These are phyloP conservation scores for Fusarium sarcochroum DNA, from an alignment of 2,329 filamentous ascomycete species.

Conservation along the genomic window DNA sequence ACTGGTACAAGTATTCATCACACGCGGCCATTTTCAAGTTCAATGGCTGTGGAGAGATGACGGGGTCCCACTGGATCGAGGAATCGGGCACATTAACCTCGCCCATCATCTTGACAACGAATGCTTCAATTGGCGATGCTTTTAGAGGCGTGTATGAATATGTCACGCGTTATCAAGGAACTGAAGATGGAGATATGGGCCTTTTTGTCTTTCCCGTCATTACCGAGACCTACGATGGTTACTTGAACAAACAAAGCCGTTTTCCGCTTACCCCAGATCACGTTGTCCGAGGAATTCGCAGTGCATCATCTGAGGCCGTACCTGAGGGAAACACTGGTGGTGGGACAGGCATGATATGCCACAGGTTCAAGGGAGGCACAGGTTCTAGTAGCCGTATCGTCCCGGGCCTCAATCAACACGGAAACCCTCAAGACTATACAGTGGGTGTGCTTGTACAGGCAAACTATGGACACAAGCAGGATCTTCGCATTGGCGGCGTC, in stretches of 20 bases:
- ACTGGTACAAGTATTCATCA: conserved; percentile 62
- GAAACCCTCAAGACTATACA: conserved; percentile 62
- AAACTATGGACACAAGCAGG: conserved; percentile 72
- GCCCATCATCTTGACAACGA: conserved; percentile 73
- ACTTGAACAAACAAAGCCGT: conserved; percentile 68
- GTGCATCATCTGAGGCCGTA: conserved; percentile 65
- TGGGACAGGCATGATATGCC: conserved; percentile 77
- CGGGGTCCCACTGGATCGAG: conserved; percentile 72
- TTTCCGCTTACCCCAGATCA: conserved; percentile 69
- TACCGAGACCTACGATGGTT: conserved; percentile 75
- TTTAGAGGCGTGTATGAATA: conserved; percentile 73
- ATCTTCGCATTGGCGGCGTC: conserved; percentile 71
- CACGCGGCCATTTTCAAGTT: conserved; percentile 71
- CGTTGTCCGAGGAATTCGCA: conserved; percentile 67
- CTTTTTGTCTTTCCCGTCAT: conserved; percentile 72
- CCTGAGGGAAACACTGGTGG: conserved; percentile 75
- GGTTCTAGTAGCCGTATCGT: conserved; percentile 72
- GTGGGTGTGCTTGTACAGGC: conserved; percentile 74
- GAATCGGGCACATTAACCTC: conserved; percentile 72
- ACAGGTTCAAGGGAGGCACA: conserved; percentile 77
- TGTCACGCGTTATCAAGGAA: conserved; percentile 61
- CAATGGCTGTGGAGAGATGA: conserved; percentile 75
- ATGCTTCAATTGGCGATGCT: conserved; percentile 69
- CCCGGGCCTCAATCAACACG: conserved; percentile 56
- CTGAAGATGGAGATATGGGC: conserved; percentile 60